Conservation (phyloP, 441 rosid species). For the Francoa sonchifolia region DNA sequence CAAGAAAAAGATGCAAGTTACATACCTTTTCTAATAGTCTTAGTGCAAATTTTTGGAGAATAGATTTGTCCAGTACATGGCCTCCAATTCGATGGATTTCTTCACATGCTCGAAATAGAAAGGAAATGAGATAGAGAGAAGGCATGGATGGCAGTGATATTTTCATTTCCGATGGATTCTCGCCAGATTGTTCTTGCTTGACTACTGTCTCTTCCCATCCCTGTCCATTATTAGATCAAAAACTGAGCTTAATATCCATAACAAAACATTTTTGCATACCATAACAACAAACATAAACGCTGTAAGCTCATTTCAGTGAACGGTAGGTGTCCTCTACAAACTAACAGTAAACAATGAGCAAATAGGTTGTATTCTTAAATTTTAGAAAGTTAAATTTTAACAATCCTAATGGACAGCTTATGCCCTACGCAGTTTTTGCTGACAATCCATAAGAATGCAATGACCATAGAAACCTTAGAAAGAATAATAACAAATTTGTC, state of each 20-base stretch:
- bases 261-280: slow-evolving; percentile 5
- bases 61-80: slow-evolving; percentile 82
- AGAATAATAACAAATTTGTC: neutral
- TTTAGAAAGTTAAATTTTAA: too few species aligned
- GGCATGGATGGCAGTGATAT: slow-evolving; percentile 93
- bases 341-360: neutral
- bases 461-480: too few species aligned
- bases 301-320: slow-evolving; percentile 2
- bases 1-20: too few species aligned
- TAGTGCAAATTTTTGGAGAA: slow-evolving; percentile 67
- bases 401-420: too few species aligned
- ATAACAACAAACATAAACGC: slow-evolving; percentile 1
- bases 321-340: too few species aligned
- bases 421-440: too few species aligned
- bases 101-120: slow-evolving; percentile 88
- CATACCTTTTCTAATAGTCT: slow-evolving; percentile 70
- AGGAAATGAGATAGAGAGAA: slow-evolving; percentile 74
- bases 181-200: slow-evolving; percentile 66
- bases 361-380: too few species aligned
- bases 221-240: slow-evolving; percentile 32
- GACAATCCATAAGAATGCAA: too few species aligned
- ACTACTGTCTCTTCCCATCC: slow-evolving; percentile 98
- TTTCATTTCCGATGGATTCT: slow-evolving; percentile 66
- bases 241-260: slow-evolving; percentile 13
- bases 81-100: slow-evolving; percentile 97